A percentile compares a stretch with the other conserved stretches of the same genome.
Conservation (phyloP, 2,329 filamentous ascomycete species). For the Cladophialophora chaetospira region DNA sequence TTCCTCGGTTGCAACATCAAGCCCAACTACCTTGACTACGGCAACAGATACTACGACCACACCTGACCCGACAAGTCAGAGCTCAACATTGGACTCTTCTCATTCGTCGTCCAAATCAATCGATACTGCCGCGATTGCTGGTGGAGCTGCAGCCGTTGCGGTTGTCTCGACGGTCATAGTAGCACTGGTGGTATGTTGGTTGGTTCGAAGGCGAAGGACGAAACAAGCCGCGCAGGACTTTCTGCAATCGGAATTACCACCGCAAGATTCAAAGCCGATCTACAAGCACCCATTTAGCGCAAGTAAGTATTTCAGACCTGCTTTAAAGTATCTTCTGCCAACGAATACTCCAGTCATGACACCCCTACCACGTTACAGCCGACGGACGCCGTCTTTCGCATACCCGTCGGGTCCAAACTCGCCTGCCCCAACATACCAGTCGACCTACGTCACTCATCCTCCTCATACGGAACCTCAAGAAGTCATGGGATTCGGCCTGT, state of each 20-base stretch:
- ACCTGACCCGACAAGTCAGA: neutral
- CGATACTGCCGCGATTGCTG: slow-evolving; percentile 13
- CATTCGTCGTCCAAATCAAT: neutral
- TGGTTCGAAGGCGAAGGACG: slow-evolving; percentile 13
- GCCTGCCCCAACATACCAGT: slow-evolving; percentile 17
- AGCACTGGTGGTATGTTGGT: slow-evolving; percentile 8
- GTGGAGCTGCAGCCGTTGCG: slow-evolving; percentile 13
- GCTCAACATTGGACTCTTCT: neutral
- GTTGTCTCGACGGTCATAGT: slow-evolving; percentile 10
- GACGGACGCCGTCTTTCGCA: slow-evolving; percentile 1
- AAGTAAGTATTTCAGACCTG: neutral
- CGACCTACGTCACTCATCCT: neutral
- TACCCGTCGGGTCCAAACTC: slow-evolving; percentile 7
- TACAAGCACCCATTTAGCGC: slow-evolving; percentile 7
- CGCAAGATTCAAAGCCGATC: slow-evolving; percentile 10
- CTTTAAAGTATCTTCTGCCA: neutral
- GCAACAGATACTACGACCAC: neutral
- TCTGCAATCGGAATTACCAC: neutral
- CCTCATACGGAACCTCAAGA: slow-evolving; percentile 23
- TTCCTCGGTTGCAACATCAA: slow-evolving; percentile 13
- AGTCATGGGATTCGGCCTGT: slow-evolving; percentile 24
- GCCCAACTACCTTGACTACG: neutral
- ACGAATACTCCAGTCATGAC: slow-evolving; percentile 4
- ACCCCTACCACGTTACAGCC: slow-evolving; percentile 14
- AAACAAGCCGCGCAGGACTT: neutral